Percentiles rank a stretch among this genome's conserved stretches.
Evolutionary conservation across 345 rosid genomes (phyloP).

Genomic region (Eucalyptus cloeziana): DNA sequence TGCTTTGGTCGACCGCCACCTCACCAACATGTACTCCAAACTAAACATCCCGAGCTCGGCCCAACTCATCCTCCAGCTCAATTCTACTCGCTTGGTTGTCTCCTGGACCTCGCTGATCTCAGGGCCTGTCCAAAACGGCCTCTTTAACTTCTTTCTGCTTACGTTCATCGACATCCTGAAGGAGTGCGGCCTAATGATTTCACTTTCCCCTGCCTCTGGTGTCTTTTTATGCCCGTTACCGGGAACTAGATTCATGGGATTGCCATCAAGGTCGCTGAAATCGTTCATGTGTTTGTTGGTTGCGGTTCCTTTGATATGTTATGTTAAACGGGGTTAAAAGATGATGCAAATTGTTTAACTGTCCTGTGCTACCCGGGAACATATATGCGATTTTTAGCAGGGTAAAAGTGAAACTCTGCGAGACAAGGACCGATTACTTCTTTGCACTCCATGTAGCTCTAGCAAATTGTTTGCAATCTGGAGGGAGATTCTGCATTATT

Average conservation of each 20-base stretch:
- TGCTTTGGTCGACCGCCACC: conserved; percentile 35
- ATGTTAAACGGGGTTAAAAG: conserved; percentile 23
- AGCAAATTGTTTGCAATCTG: too few relatives aligned
- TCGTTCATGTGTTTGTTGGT: conserved; percentile 46
- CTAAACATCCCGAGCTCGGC: conserved; percentile 51
- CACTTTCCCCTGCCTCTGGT: conserved; percentile 68
- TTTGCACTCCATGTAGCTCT: too few relatives aligned
- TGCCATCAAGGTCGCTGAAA: conserved; percentile 40
- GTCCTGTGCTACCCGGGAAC: too few relatives aligned
- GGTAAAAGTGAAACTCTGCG: too few relatives aligned
- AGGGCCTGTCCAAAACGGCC: conserved; percentile 49
- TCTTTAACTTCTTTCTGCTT: conserved; percentile 32
- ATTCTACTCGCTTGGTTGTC: conserved; percentile 42
- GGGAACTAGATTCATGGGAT: conserved; percentile 60
- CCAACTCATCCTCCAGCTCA: conserved; percentile 39
- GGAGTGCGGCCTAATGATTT: conserved; percentile 57
- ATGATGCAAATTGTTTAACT: neutral
- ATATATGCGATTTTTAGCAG: too few relatives aligned
- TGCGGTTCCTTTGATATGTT: conserved; percentile 80
- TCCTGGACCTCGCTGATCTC: conserved; percentile 59
- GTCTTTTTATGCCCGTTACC: conserved; percentile 9
- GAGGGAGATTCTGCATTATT: too few relatives aligned
- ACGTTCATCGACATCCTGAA: conserved; percentile 42
- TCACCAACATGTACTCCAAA: conserved; percentile 70
- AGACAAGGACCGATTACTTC: too few relatives aligned